These are phyloP conservation scores for Cryptosporidium bovis DNA, from an alignment of 169 alveolate species.

Conservation along the genomic window DNA sequence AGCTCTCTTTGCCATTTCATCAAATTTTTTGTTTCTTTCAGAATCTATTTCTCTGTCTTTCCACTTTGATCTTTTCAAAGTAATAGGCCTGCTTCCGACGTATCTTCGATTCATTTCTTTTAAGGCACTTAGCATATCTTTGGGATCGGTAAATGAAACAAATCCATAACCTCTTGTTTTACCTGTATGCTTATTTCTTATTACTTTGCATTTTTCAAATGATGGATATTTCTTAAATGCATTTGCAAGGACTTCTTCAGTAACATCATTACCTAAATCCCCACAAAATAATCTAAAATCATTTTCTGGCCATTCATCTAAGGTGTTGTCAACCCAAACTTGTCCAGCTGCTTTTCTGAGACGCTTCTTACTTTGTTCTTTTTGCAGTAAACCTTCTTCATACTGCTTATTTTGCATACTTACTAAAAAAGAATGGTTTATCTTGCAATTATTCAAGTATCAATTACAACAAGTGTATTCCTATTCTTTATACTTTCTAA, in stretches of 20 bases:
- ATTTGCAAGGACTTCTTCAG: constrained; percentile 95
- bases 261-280: constrained; percentile 97
- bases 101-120: constrained; percentile 95
- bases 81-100: constrained; percentile 95
- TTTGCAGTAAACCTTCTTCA: not conserved
- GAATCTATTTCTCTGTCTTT: constrained; percentile 90
- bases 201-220: constrained; percentile 89
- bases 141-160: constrained; percentile 90
- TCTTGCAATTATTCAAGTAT: no score
- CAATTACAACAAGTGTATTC: no score
- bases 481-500: no score
- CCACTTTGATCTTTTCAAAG: constrained; percentile 93
- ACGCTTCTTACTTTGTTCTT: constrained; percentile 74
- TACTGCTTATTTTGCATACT: constrained; percentile 4
- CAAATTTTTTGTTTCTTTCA: constrained; percentile 78
- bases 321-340: constrained; percentile 96
- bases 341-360: constrained; percentile 96
- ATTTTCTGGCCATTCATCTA: constrained; percentile 97
- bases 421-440: not conserved
- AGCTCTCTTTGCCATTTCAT: constrained; percentile 24
- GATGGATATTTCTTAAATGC: constrained; percentile 95
- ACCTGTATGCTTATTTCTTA: constrained; percentile 94
- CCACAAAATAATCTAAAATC: constrained; percentile 97
- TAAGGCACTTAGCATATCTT: constrained; percentile 93
- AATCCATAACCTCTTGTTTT: constrained; percentile 98